These are phyloP conservation scores for Candida pini DNA, from an alignment of 805 yeast genomes.

Conservation along the genomic window DNA sequence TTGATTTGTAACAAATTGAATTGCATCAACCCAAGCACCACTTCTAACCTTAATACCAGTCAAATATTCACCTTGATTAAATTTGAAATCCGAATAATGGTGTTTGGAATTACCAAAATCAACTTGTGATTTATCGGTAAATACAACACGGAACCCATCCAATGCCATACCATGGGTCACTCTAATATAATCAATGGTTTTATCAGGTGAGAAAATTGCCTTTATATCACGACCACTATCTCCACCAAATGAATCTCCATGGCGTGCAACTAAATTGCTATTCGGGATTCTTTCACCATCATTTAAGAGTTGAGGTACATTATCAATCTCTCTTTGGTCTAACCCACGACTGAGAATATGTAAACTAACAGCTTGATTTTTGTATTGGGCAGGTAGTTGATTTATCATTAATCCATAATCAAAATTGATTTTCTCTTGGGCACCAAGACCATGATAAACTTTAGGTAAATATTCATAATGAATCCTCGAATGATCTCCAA, in stretches of 20 bases:
- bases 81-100: constrained; percentile 48
- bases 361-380: constrained; percentile 38
- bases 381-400: constrained; percentile 29
- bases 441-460: constrained; percentile 54
- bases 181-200: constrained; percentile 43
- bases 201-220: constrained; percentile 13
- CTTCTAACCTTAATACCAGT: constrained; percentile 57
- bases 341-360: constrained; percentile 58
- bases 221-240: constrained; percentile 12
- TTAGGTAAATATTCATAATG: constrained; percentile 58
- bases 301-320: constrained; percentile 35
- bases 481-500: constrained; percentile 56
- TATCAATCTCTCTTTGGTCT: constrained; percentile 46
- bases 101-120: constrained; percentile 49
- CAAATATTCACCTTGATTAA: constrained; percentile 56
- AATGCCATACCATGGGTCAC: constrained; percentile 72
- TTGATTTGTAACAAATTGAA: constrained; percentile 66
- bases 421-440: constrained; percentile 45
- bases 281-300: too few species aligned
- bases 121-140: constrained; percentile 17
- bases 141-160: constrained; percentile 69
- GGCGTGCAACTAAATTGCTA: too few species aligned
- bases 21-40: constrained; percentile 89
- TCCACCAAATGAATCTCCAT: constrained; percentile 21
- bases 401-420: constrained; percentile 40